phyloP scores from a whole-genome alignment of 2,329 filamentous ascomycete genomes.

The Penicillium vulpinum region DNA sequence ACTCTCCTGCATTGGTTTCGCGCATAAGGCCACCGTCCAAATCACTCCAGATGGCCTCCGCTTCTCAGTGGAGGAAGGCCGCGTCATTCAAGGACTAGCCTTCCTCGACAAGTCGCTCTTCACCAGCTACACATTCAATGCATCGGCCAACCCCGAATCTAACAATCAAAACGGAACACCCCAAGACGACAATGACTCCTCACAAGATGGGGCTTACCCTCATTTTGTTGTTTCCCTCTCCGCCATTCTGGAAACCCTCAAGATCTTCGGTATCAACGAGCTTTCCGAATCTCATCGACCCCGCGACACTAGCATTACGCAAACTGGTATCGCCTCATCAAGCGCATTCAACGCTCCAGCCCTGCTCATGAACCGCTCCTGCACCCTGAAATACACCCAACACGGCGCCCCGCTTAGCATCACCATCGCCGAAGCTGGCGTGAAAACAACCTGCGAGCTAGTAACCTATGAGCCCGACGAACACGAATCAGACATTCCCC shows the following conservation, averaged over 20 bases:
- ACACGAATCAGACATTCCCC: conserved; percentile 65
- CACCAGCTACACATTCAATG: conserved; percentile 74
- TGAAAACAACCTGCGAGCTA: conserved; percentile 86
- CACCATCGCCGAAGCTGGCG: conserved; percentile 78
- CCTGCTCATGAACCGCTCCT: conserved; percentile 80
- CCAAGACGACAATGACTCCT: conserved; percentile 40
- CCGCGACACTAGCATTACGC: conserved; percentile 33
- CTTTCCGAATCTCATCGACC: conserved; percentile 43
- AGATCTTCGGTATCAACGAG: conserved; percentile 84
- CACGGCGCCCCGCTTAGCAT: conserved; percentile 79
- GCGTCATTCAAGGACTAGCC: conserved; percentile 85
- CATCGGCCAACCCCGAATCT: conserved; percentile 32
- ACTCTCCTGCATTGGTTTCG: conserved; percentile 63
- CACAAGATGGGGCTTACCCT: conserved; percentile 50
- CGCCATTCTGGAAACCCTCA: conserved; percentile 86
- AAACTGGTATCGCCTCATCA: conserved; percentile 44
- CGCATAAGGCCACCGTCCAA: conserved; percentile 63
- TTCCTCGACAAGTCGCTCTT: conserved; percentile 90
- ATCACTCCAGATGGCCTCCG: conserved; percentile 82
- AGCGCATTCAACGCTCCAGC: conserved; percentile 82
- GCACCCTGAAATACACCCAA: conserved; percentile 74
- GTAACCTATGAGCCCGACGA: conserved; percentile 81
- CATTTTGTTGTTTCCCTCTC: conserved; percentile 84
- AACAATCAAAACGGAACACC: conserved; percentile 13
- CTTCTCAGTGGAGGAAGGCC: conserved; percentile 83